These are phyloP conservation scores for Talaromyces sp. DNA, from an alignment of 2,329 filamentous ascomycete species.

Conservation along the genomic window DNA sequence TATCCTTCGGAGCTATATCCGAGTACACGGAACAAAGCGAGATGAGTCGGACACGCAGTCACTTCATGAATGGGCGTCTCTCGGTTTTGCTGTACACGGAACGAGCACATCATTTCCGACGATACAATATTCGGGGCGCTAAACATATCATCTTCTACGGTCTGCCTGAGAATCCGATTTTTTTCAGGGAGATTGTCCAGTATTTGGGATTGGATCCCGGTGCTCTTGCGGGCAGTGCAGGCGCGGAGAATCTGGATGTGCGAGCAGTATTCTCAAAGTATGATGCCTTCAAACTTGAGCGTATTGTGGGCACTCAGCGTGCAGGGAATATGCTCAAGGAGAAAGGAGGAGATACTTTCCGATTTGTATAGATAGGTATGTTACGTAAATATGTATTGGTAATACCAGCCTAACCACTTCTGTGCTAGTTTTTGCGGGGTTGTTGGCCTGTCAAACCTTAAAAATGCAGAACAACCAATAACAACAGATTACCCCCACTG, in stretches of 20 bases:
- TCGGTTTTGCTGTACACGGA: slow-evolving; percentile 85
- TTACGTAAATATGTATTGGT: neutral
- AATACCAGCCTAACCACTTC: neutral
- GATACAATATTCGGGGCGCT: slow-evolving; percentile 78
- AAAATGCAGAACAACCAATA: neutral
- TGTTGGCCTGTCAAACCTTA: neutral
- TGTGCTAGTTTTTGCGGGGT: neutral
- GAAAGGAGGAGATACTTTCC: slow-evolving; percentile 80
- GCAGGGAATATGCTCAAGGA: slow-evolving; percentile 80
- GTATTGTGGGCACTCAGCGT: slow-evolving; percentile 75
- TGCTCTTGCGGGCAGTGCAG: slow-evolving; percentile 53
- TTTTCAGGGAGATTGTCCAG: slow-evolving; percentile 41
- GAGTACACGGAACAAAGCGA: slow-evolving; percentile 80
- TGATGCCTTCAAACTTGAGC: slow-evolving; percentile 82
- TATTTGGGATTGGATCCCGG: slow-evolving; percentile 36
- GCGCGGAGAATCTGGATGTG: slow-evolving; percentile 28
- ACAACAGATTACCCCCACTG: neutral
- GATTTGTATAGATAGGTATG: slow-evolving; percentile 63
- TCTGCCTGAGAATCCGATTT: slow-evolving; percentile 74
- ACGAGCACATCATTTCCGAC: slow-evolving; percentile 90
- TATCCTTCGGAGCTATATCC: slow-evolving; percentile 75
- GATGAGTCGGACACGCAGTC: slow-evolving; percentile 74
- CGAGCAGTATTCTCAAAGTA: slow-evolving; percentile 74
- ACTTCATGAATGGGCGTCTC: slow-evolving; percentile 80
- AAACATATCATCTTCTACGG: slow-evolving; percentile 83